A percentile compares a stretch with the other conserved stretches of the same genome.
Evolutionary conservation across 169 alveolate species (phyloP).

Genomic region (Plasmodium sp.): DNA sequence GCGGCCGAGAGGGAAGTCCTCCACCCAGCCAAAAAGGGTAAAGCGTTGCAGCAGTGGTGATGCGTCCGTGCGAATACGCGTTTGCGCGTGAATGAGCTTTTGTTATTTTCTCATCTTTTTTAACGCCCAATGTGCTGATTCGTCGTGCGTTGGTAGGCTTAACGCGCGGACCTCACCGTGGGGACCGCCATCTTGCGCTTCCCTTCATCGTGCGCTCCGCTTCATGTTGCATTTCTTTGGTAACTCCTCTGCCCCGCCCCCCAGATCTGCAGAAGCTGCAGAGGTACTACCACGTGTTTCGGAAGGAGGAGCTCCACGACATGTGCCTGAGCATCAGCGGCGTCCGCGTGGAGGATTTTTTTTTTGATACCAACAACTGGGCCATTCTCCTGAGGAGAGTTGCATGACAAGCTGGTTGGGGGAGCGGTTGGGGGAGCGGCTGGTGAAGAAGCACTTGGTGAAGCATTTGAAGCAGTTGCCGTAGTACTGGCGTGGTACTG

Average conservation of each 20-base stretch:
- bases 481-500: too few species aligned
- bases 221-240: constrained; percentile 11
- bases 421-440: too few species aligned
- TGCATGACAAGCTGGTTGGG: background rate
- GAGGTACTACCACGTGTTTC: constrained; percentile 94
- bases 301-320: constrained; percentile 91
- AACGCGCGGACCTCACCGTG: too few species aligned
- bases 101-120: background rate
- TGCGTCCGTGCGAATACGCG: background rate
- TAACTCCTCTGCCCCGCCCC: background rate
- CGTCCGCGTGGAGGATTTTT: constrained; percentile 70
- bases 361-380: constrained; percentile 79
- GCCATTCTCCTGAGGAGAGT: constrained; percentile 67
- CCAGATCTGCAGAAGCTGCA: constrained; percentile 75
- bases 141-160: background rate
- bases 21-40: constrained; percentile 33
- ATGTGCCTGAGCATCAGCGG: constrained; percentile 76
- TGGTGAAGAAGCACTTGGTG: too few species aligned
- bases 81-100: constrained; percentile 25
- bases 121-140: background rate
- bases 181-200: background rate
- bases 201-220: background rate
- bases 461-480: too few species aligned
- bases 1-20: background rate
- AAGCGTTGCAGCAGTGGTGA: background rate